Percentiles rank a stretch among this genome's conserved stretches.
Conservation (phyloP, 306 rosid genomes). For the Lathyrus tuberosus region DNA sequence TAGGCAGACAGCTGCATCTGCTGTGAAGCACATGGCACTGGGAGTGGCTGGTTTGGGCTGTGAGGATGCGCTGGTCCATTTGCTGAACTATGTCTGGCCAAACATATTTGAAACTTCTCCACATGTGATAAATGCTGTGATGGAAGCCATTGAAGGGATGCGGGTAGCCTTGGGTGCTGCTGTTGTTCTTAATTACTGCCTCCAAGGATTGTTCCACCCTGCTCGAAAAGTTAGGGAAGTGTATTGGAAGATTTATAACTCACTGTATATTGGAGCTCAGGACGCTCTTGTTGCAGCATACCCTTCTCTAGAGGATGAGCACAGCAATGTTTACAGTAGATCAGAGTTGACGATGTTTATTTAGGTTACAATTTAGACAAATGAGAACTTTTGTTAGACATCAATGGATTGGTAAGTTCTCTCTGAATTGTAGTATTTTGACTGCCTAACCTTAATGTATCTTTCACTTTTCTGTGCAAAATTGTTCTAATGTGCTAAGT, state of each 20-base stretch:
- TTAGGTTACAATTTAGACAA: conserved; percentile 23
- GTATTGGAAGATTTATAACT: conserved; percentile 48
- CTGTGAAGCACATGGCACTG: conserved; percentile 98
- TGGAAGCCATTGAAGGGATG: conserved; percentile 99
- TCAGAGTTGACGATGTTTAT: conserved; percentile 45
- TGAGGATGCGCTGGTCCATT: conserved; percentile 84
- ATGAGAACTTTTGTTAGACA: not conserved
- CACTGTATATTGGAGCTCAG: conserved; percentile 47
- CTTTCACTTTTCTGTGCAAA: not conserved
- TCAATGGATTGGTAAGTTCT: not conserved
- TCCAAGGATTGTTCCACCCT: conserved; percentile 49
- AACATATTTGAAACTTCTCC: conserved; percentile 97
- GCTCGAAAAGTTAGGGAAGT: conserved; percentile 48
- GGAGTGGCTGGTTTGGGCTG: conserved; percentile 99
- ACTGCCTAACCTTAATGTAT: not conserved
- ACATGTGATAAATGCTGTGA: conserved; percentile 91
- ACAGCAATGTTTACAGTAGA: conserved; percentile 44
- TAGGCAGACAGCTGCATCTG: conserved; percentile 97
- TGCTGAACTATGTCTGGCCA: conserved; percentile 92
- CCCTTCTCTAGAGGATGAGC: conserved; percentile 48
- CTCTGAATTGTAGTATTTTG: not conserved
- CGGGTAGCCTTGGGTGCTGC: conserved; percentile 96
- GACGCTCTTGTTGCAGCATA: conserved; percentile 49
- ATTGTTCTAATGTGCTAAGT: not conserved
- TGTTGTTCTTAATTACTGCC: conserved; percentile 62